Evolutionary conservation across 1,139 yeast species (phyloP), one percentile per base, ranked within the genome.

Genomic region (Casaregolazyma lundiana): DNA sequence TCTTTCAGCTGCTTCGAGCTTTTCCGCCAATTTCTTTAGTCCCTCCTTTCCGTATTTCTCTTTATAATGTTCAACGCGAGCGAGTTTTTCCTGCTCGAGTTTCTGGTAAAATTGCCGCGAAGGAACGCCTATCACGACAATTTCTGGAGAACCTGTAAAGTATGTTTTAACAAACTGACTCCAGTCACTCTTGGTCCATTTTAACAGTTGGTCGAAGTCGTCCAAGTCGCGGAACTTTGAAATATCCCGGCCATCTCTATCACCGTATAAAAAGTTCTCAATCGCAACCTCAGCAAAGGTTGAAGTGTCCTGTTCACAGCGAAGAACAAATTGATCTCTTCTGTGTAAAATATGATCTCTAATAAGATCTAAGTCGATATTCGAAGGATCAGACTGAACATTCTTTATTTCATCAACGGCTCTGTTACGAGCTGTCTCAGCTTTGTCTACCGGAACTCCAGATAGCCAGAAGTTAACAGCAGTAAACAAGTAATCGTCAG

Each of bases 221-320:
- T 66, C 60, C 45, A 86, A 68, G 46, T 75, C 73, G 48, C 76
- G 73, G 74, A 84, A 78, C 18, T 67, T 65, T 2, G 69, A 64
- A 51, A 92, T 68, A 47, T 80, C 81, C 13, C 76, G 64, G 0
- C 86, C 88, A 47, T 78, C 77, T 2, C 64, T 63, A 24, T 77
- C 69, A 42, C 96, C 96, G 59, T 92, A 94, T 11, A 89, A 64
- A 61, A 88, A 90, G 58, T 87, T 95, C 34, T 75, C 72, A 43
- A 89, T 84, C 6, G 92, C 88, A 49, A 80, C 72, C 44, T 78
- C 77, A 1, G 88, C 75, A 50, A 90, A 71, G 3, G 73, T 69
- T 22, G 76, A 73, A 3, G 92, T 76, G 32, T 78, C 76, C 51
- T 77, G 79, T 63, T 92, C 97, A 38, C 84, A 75, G 22, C 73